A percentile compares a stretch with the other conserved stretches of the same genome.
Evolutionary conservation across 2,329 filamentous ascomycete genomes (phyloP).

Genomic region (Salinomyces thailandicus): DNA sequence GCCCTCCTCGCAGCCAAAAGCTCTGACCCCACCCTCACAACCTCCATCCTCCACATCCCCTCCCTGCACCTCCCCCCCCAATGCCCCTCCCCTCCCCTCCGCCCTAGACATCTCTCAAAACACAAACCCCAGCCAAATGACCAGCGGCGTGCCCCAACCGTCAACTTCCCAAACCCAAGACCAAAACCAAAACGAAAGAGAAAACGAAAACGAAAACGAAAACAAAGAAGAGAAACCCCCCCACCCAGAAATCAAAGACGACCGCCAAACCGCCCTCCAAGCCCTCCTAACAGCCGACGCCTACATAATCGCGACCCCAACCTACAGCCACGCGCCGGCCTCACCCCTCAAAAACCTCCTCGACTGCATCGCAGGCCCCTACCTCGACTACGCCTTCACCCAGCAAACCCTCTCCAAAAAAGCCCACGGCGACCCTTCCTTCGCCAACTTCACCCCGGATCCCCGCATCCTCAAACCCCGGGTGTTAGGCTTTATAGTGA

Average conservation of each 20-base stretch:
- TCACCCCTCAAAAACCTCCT: slow-evolving; percentile 8
- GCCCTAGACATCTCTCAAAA: slow-evolving; percentile 4
- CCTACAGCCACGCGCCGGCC: slow-evolving; percentile 9
- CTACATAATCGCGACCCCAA: slow-evolving; percentile 7
- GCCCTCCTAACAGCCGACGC: slow-evolving; percentile 11
- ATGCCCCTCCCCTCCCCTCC: slow-evolving; percentile 2
- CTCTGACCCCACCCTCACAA: slow-evolving; percentile 6
- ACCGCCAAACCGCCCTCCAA: slow-evolving; percentile 8
- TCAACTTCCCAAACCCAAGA: too few relatives aligned
- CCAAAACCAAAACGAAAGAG: too few relatives aligned
- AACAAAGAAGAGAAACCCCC: not conserved
- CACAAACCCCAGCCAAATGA: not conserved
- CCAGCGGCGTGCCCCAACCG: not conserved
- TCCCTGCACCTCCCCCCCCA: slow-evolving; percentile 7
- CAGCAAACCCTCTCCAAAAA: slow-evolving; percentile 2
- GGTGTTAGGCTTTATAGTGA: slow-evolving; percentile 6
- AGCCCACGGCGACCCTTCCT: slow-evolving; percentile 1
- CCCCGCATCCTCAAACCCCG: slow-evolving; percentile 4
- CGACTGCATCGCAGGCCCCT: slow-evolving; percentile 6
- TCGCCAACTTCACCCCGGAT: slow-evolving; percentile 3
- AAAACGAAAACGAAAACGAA: slow-evolving; percentile 2
- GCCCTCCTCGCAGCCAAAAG: slow-evolving; percentile 4
- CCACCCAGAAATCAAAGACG: slow-evolving; percentile 3
- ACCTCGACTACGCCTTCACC: slow-evolving; percentile 4
- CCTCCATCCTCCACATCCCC: slow-evolving; percentile 9